Evolutionary conservation across 2,329 filamentous ascomycete genomes (phyloP).

Genomic region (Aureobasidium sp.): DNA sequence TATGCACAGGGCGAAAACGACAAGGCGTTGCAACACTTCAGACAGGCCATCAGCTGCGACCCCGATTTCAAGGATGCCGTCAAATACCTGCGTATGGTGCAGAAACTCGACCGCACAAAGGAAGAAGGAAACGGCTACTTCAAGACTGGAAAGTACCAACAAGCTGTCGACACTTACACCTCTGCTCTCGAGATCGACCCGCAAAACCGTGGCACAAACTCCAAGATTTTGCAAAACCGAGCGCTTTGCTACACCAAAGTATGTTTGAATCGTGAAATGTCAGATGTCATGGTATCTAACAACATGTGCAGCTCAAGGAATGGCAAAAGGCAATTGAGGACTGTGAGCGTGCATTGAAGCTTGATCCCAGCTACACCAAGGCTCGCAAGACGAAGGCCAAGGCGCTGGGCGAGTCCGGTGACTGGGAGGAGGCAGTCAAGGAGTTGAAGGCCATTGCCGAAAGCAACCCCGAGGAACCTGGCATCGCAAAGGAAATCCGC

Average conservation of each 20-base stretch:
- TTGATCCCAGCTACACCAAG: slow-evolving; percentile 82
- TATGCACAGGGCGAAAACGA: slow-evolving; percentile 93
- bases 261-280: slow-evolving; percentile 5
- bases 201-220: slow-evolving; percentile 81
- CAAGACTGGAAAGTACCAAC: slow-evolving; percentile 72
- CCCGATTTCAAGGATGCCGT: slow-evolving; percentile 85
- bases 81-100: slow-evolving; percentile 80
- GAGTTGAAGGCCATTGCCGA: slow-evolving; percentile 86
- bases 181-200: slow-evolving; percentile 79
- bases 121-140: slow-evolving; percentile 86
- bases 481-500: slow-evolving; percentile 74
- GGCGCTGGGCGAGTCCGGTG: slow-evolving; percentile 72
- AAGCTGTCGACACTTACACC: slow-evolving; percentile 77
- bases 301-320: slow-evolving; percentile 56
- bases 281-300: neutral
- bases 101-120: slow-evolving; percentile 89
- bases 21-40: slow-evolving; percentile 86
- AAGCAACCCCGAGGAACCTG: slow-evolving; percentile 70
- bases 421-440: slow-evolving; percentile 84
- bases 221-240: slow-evolving; percentile 89
- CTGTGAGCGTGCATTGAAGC: slow-evolving; percentile 71
- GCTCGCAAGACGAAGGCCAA: slow-evolving; percentile 92
- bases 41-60: slow-evolving; percentile 80
- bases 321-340: slow-evolving; percentile 75
- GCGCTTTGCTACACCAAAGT: slow-evolving; percentile 70